A percentile compares a stretch with the other conserved stretches of the same genome.
Conservation (phyloP, 192 early-diverging fungal genomes). For the Ambispora gerdemannii region DNA sequence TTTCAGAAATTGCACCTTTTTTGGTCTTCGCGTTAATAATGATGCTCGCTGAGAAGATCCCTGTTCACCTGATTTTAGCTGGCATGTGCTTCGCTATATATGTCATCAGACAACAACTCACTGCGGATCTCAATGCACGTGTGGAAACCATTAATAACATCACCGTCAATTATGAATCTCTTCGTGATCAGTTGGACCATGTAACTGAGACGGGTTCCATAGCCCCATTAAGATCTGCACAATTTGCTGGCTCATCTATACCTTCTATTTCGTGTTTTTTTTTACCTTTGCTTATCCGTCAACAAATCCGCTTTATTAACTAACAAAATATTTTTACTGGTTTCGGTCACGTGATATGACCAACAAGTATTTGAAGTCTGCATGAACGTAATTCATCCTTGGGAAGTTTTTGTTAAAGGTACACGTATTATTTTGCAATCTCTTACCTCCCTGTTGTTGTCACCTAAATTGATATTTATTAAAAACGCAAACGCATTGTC, state of each 20-base stretch:
- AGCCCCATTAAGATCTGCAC: not conserved
- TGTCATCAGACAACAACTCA: not conserved
- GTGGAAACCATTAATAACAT: not conserved
- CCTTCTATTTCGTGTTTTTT: too few relatives aligned
- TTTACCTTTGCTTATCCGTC: too few relatives aligned
- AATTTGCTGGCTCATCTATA: too few relatives aligned
- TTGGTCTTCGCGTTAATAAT: not conserved
- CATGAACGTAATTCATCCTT: too few relatives aligned
- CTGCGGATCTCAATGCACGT: not conserved
- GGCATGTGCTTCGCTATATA: not conserved
- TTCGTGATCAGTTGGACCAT: not conserved
- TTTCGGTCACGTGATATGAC: too few relatives aligned
- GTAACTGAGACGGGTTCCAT: not conserved
- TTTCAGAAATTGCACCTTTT: too few relatives aligned
- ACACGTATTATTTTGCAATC: slow-evolving; percentile 21
- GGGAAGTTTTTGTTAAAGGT: slow-evolving; percentile 26
- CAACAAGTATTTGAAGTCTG: too few relatives aligned
- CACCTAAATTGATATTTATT: too few relatives aligned
- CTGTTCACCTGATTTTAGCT: slow-evolving; percentile 4
- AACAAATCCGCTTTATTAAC: too few relatives aligned
- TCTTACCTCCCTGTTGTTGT: slow-evolving; percentile 25
- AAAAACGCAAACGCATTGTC: slow-evolving; percentile 12
- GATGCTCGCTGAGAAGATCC: not conserved
- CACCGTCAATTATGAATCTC: slow-evolving; percentile 2
- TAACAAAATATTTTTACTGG: too few relatives aligned